A percentile compares a stretch with the other conserved stretches of the same genome.
phyloP scores from a whole-genome alignment of 1,284 basidiomycete genomes.

The Phenoliferia sp. region DNA sequence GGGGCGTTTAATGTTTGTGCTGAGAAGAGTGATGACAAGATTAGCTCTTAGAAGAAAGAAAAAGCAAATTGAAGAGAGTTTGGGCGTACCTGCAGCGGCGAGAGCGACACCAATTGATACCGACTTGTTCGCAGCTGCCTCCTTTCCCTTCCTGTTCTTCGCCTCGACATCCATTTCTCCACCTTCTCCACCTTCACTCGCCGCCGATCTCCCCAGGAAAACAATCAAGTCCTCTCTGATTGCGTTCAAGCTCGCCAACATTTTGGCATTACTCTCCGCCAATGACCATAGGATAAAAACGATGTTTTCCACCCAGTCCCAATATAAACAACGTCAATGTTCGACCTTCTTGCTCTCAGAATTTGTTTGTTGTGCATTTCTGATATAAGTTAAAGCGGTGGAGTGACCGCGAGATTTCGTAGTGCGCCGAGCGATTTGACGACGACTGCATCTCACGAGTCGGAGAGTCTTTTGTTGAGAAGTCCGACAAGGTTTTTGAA shows the following conservation, averaged over 20 bases:
- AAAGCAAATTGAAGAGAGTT: not conserved
- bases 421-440: slow-evolving; percentile 78
- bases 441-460: slow-evolving; percentile 77
- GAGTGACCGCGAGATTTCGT: slow-evolving; percentile 75
- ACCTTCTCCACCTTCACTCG: slow-evolving; percentile 3
- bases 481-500: slow-evolving; percentile 83
- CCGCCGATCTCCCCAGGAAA: slow-evolving; percentile 8
- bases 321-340: slow-evolving; percentile 62
- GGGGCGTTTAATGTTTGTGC: slow-evolving; percentile 29
- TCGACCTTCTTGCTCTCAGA: slow-evolving; percentile 53
- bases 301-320: slow-evolving; percentile 82
- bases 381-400: slow-evolving; percentile 21
- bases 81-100: slow-evolving; percentile 27
- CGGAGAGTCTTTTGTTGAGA: slow-evolving; percentile 74
- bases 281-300: slow-evolving; percentile 89
- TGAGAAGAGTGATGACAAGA: not conserved
- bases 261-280: slow-evolving; percentile 57
- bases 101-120: slow-evolving; percentile 28
- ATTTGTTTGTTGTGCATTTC: slow-evolving; percentile 97
- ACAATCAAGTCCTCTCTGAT: slow-evolving; percentile 16
- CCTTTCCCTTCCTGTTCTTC: slow-evolving; percentile 17
- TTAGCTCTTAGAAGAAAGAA: too few species aligned
- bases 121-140: slow-evolving; percentile 17
- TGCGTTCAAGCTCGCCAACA: slow-evolving; percentile 23
- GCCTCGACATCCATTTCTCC: too few species aligned